Conservation (phyloP, 345 rosid species). For the Brassica nigra region DNA sequence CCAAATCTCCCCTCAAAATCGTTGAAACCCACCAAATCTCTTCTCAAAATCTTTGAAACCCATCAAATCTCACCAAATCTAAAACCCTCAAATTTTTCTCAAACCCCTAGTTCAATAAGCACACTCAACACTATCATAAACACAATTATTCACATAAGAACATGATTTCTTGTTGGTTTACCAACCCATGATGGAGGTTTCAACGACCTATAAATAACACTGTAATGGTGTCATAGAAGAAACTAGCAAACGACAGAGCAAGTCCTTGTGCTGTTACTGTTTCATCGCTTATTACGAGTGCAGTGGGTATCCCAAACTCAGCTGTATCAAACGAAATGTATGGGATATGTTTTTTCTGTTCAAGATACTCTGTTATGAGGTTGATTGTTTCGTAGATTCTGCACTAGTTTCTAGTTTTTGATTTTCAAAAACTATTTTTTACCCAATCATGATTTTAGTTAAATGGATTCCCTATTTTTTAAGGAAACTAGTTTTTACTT, state of each 20-base stretch:
- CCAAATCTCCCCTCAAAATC: too few species aligned
- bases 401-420: too few species aligned
- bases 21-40: too few species aligned
- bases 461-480: too few species aligned
- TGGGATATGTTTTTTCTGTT: background rate
- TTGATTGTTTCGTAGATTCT: too few species aligned
- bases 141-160: background rate
- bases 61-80: too few species aligned
- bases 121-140: background rate
- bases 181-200: background rate
- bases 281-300: background rate
- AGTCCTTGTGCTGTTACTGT: background rate
- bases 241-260: slow-evolving; percentile 4
- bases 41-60: too few species aligned
- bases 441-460: too few species aligned
- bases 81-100: too few species aligned
- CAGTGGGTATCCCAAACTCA: background rate
- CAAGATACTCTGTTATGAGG: background rate
- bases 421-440: too few species aligned
- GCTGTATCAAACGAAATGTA: background rate
- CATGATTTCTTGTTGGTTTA: background rate
- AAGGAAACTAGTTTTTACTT: too few species aligned
- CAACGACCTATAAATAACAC: slow-evolving; percentile 2
- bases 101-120: too few species aligned
- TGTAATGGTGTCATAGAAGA: background rate